Conservation (phyloP, 805 yeast species). For the Candida insectorum region DNA sequence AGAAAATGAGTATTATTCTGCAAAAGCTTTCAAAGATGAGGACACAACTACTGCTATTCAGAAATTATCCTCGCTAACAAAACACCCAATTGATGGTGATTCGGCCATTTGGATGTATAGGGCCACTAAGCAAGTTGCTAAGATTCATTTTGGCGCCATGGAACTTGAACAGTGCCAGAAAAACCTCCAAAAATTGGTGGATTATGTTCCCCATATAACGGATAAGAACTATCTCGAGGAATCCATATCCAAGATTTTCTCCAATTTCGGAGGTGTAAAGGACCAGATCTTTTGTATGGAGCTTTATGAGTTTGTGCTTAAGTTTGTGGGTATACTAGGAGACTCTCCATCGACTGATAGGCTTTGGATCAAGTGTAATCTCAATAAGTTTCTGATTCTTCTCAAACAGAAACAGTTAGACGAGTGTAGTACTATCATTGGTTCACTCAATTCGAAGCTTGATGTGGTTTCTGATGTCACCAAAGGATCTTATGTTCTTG, state of each 20-base stretch:
- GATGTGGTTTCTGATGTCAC: slow-evolving; percentile 41
- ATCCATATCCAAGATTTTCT: slow-evolving; percentile 33
- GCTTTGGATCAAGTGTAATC: slow-evolving; percentile 45
- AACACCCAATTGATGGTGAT: slow-evolving; percentile 12
- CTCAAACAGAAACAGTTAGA: slow-evolving; percentile 26
- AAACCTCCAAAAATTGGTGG: slow-evolving; percentile 16
- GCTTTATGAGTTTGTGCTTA: slow-evolving; percentile 30
- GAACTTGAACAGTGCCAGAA: slow-evolving; percentile 21
- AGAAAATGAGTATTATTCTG: slow-evolving; percentile 32
- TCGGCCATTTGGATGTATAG: slow-evolving; percentile 34
- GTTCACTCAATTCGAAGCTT: slow-evolving; percentile 35
- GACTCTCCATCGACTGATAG: slow-evolving; percentile 29
- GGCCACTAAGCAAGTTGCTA: slow-evolving; percentile 39
- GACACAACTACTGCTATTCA: slow-evolving; percentile 21
- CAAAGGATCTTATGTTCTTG: slow-evolving; percentile 49
- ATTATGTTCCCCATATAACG: slow-evolving; percentile 19
- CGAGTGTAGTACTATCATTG: slow-evolving; percentile 32
- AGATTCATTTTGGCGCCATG: slow-evolving; percentile 24
- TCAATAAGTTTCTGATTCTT: slow-evolving; percentile 41
- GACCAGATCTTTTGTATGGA: slow-evolving; percentile 25
- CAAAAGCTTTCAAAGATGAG: slow-evolving; percentile 37
- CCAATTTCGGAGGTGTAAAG: slow-evolving; percentile 26
- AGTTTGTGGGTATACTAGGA: slow-evolving; percentile 15
- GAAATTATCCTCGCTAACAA: slow-evolving; percentile 17
- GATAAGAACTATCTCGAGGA: slow-evolving; percentile 38